These are phyloP conservation scores for Eremothecium sinecaudum DNA, from an alignment of 1,139 yeast genomes.

Conservation along the genomic window DNA sequence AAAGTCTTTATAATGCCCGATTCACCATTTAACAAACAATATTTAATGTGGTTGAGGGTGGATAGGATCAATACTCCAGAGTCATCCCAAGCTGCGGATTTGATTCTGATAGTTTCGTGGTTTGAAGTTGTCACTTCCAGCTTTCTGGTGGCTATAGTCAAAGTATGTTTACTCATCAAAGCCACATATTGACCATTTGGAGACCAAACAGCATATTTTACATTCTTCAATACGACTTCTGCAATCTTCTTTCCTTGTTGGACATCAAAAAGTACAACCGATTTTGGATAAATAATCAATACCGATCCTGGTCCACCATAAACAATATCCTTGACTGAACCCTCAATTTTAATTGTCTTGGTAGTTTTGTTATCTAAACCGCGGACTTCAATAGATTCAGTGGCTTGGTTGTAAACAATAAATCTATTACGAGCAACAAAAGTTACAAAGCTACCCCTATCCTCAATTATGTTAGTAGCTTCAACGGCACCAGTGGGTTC, in stretches of 20 bases:
- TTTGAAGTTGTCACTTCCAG: slow-evolving; percentile 72
- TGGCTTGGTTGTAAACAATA: slow-evolving; percentile 61
- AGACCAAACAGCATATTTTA: slow-evolving; percentile 87
- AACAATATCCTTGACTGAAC: slow-evolving; percentile 61
- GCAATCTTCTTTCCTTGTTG: slow-evolving; percentile 80
- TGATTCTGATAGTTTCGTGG: slow-evolving; percentile 95
- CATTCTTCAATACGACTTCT: slow-evolving; percentile 63
- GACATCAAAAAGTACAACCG: slow-evolving; percentile 79
- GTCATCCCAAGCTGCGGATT: slow-evolving; percentile 98
- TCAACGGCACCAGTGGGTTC: slow-evolving; percentile 90
- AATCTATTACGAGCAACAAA: slow-evolving; percentile 93
- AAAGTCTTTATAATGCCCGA: slow-evolving; percentile 88
- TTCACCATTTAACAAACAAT: slow-evolving; percentile 88
- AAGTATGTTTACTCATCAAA: slow-evolving; percentile 82
- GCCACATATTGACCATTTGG: slow-evolving; percentile 83
- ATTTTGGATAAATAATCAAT: slow-evolving; percentile 58
- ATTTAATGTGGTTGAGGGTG: slow-evolving; percentile 91
- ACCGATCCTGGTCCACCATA: slow-evolving; percentile 79
- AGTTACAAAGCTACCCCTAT: slow-evolving; percentile 76
- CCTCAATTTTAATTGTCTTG: slow-evolving; percentile 69
- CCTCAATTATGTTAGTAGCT: slow-evolving; percentile 69
- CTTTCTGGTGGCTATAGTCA: slow-evolving; percentile 74
- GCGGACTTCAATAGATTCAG: slow-evolving; percentile 65
- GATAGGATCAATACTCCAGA: slow-evolving; percentile 84
- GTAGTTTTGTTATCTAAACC: slow-evolving; percentile 77